Conservation (phyloP, 2,329 filamentous ascomycete genomes). For the Nothomitra cinnamomea region DNA sequence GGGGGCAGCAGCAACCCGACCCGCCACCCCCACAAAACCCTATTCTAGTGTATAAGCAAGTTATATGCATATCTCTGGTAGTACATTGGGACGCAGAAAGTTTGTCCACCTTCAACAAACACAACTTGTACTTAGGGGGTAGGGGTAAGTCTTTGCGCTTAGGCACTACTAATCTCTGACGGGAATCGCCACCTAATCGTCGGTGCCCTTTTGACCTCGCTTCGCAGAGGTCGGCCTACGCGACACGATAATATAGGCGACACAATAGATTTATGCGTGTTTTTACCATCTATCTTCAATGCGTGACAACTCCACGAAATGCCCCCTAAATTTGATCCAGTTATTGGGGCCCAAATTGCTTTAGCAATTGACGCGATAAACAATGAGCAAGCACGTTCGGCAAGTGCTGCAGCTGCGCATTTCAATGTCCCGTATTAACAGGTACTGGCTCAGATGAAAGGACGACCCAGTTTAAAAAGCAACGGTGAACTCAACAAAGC, state of each 20-base stretch:
- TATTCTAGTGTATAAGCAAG: too few relatives aligned
- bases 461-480: background rate
- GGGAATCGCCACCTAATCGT: too few relatives aligned
- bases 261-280: background rate
- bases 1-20: too few relatives aligned
- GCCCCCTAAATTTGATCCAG: background rate
- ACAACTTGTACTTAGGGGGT: too few relatives aligned
- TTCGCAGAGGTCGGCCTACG: background rate
- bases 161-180: too few relatives aligned
- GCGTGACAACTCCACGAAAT: background rate
- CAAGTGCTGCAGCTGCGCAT: background rate
- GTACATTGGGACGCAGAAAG: too few relatives aligned
- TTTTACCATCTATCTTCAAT: background rate
- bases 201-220: background rate
- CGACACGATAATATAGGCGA: background rate
- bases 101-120: too few relatives aligned
- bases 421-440: background rate
- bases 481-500: background rate
- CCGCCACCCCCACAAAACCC: too few relatives aligned
- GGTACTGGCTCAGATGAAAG: background rate
- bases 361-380: background rate
- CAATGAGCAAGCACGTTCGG: background rate
- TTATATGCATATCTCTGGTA: too few relatives aligned
- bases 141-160: too few relatives aligned
- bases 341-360: background rate